Conservation (phyloP, 164 flowering plant genomes). For the Vitis riparia region DNA sequence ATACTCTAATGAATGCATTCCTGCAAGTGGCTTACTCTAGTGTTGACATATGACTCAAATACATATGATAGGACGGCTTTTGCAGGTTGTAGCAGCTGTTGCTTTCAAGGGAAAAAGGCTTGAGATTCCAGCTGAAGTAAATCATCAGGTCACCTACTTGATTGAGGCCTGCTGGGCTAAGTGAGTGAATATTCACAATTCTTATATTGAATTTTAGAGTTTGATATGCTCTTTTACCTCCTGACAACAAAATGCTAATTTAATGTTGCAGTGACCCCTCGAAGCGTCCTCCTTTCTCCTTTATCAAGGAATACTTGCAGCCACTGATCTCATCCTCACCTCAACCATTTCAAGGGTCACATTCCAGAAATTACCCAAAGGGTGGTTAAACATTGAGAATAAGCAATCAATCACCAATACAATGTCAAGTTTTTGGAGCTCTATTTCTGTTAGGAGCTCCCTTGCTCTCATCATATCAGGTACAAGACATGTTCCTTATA, state of each 20-base stretch:
- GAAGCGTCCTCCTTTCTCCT: constrained; percentile 81
- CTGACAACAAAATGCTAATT: no score
- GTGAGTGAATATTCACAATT: constrained; percentile 36
- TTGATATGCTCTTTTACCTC: no score
- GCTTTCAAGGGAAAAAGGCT: constrained; percentile 79
- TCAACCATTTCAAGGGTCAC: constrained; percentile 40
- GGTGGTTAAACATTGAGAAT: not conserved
- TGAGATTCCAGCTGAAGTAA: constrained; percentile 71
- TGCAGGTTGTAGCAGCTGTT: constrained; percentile 91
- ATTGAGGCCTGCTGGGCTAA: constrained; percentile 87
- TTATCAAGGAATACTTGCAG: constrained; percentile 71
- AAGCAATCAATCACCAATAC: no score
- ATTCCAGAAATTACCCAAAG: constrained; percentile 37
- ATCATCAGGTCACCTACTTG: constrained; percentile 66
- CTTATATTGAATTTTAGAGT: no score
- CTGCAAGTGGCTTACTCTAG: no score
- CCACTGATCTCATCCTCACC: constrained; percentile 53
- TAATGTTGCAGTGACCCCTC: constrained; percentile 69
- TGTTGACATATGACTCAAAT: no score
- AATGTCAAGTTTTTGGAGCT: no score
- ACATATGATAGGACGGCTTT: not conserved
- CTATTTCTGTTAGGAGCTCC: no score
- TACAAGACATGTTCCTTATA: no score
- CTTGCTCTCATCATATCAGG: no score
- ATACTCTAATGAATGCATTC: no score